Evolutionary conservation across 345 rosid species (phyloP).

Genomic region (Eucalyptus urophylla): DNA sequence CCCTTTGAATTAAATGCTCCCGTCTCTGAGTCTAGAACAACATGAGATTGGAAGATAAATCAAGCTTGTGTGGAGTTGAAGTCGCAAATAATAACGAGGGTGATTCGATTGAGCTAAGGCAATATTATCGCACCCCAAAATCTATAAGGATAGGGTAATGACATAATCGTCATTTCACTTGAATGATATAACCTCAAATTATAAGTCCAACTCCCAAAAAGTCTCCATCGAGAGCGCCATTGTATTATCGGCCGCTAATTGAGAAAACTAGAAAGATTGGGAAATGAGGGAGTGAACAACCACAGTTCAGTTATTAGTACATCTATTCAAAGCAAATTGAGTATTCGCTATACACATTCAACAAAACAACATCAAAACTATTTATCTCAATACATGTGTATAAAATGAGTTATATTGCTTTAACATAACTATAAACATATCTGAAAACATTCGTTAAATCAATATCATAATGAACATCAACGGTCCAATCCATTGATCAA

Average conservation of each 20-base stretch:
- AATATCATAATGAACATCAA: no score
- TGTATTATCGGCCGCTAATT: fast-evolving
- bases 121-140: not conserved
- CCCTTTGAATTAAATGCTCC: not conserved
- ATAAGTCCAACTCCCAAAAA: no score
- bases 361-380: not conserved
- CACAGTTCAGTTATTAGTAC: not conserved
- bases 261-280: no score
- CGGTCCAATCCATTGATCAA: no score
- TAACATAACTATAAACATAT: no score
- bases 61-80: fast-evolving
- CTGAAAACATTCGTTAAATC: not conserved
- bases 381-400: no score
- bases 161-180: fast-evolving
- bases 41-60: not conserved
- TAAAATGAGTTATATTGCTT: no score
- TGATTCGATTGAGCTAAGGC: not conserved
- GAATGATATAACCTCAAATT: not conserved
- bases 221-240: fast-evolving
- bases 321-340: not conserved
- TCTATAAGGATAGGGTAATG: not conserved
- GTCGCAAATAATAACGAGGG: not conserved
- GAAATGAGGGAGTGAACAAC: not conserved
- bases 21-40: fast-evolving
- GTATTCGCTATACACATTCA: no score